A percentile compares a stretch with the other conserved stretches of the same genome.
phyloP scores from a whole-genome alignment of 345 rosid species.

The Geranium brycei region DNA sequence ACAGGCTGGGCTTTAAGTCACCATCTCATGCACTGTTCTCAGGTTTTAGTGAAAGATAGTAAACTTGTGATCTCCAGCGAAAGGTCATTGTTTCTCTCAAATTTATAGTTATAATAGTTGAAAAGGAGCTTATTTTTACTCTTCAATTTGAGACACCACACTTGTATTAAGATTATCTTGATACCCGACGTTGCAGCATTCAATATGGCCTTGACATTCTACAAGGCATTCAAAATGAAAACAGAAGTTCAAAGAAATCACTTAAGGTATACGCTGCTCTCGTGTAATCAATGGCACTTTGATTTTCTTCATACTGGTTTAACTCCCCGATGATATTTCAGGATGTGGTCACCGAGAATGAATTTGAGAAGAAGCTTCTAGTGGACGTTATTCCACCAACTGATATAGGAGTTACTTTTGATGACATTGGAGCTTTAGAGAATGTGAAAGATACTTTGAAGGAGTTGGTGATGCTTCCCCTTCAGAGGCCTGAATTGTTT shows the following conservation, averaged over 20 bases:
- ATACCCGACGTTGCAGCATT: constrained; percentile 33
- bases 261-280: constrained; percentile 40
- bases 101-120: too few relatives aligned
- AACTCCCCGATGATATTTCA: constrained; percentile 5
- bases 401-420: constrained; percentile 92
- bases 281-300: not conserved
- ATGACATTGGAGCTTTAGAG: constrained; percentile 93
- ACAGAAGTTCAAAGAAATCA: constrained; percentile 64
- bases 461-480: constrained; percentile 99
- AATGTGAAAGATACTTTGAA: constrained; percentile 96
- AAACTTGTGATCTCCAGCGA: constrained; percentile 61
- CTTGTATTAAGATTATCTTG: too few relatives aligned
- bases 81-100: constrained; percentile 30
- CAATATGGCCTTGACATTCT: constrained; percentile 58
- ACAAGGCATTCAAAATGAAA: constrained; percentile 55
- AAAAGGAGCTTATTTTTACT: too few relatives aligned
- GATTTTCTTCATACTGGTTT: too few relatives aligned
- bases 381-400: constrained; percentile 92
- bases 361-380: constrained; percentile 93
- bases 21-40: constrained; percentile 62
- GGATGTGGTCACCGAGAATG: constrained; percentile 97
- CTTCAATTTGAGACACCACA: too few relatives aligned
- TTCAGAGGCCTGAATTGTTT: constrained; percentile 95
- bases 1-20: constrained; percentile 88
- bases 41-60: constrained; percentile 42